These are phyloP conservation scores for Saccharomyces hybrid DNA, from an alignment of 1,139 yeast genomes.

Conservation along the genomic window DNA sequence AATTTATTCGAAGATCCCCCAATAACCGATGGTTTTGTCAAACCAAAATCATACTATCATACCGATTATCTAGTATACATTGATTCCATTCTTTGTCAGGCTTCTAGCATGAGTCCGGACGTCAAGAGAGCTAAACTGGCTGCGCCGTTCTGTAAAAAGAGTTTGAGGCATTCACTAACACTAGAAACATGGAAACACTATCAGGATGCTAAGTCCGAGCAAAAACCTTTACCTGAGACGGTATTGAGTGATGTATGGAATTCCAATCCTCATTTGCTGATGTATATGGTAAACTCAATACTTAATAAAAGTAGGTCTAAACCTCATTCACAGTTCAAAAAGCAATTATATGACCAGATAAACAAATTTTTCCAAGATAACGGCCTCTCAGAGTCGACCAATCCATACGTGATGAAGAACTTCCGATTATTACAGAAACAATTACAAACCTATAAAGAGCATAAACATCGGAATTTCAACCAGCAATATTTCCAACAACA, in stretches of 20 bases:
- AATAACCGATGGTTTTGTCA: background rate
- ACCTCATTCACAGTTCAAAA: slow-evolving; percentile 5
- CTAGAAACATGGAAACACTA: slow-evolving; percentile 10
- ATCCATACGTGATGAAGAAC: slow-evolving; percentile 13
- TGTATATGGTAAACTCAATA: slow-evolving; percentile 17
- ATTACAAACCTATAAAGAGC: slow-evolving; percentile 23
- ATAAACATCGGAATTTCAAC: slow-evolving; percentile 31
- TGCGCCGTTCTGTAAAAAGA: slow-evolving; percentile 16
- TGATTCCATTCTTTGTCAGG: slow-evolving; percentile 22
- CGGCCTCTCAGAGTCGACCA: slow-evolving; percentile 13
- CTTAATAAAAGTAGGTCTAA: slow-evolving; percentile 9
- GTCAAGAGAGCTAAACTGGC: slow-evolving; percentile 6
- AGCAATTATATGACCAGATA: slow-evolving; percentile 15
- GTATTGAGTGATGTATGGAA: slow-evolving; percentile 23
- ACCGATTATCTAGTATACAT: slow-evolving; percentile 19
- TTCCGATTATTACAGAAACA: slow-evolving; percentile 10
- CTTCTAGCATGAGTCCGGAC: slow-evolving; percentile 11
- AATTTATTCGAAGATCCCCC: slow-evolving; percentile 2
- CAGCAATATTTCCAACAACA: slow-evolving; percentile 36
- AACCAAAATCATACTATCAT: slow-evolving; percentile 1
- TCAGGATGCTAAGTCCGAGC: slow-evolving; percentile 1
- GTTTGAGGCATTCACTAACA: slow-evolving; percentile 14
- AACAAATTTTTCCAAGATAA: slow-evolving; percentile 20
- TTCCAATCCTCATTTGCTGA: slow-evolving; percentile 23
- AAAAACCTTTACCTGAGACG: slow-evolving; percentile 15